These are phyloP conservation scores for Brassica carinata DNA, from an alignment of 345 rosid genomes.

Conservation along the genomic window DNA sequence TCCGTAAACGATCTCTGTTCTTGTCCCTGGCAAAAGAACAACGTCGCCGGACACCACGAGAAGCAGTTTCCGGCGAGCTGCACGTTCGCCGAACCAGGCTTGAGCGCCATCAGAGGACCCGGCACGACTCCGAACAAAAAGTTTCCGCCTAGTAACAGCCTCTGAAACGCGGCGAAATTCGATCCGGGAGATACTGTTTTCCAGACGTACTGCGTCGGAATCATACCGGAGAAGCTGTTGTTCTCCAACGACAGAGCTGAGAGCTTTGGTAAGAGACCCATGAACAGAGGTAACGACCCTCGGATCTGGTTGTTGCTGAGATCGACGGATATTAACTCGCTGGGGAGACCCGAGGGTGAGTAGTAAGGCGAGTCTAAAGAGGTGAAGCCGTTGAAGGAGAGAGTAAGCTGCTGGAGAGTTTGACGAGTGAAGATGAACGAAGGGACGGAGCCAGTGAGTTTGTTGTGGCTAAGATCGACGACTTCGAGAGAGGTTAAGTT, in stretches of 20 bases:
- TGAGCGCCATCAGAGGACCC: conserved; percentile 54
- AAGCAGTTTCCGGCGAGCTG: conserved; percentile 72
- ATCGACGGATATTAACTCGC: conserved; percentile 59
- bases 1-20: conserved; percentile 67
- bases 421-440: conserved; percentile 58
- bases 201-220: conserved; percentile 60
- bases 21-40: conserved; percentile 78
- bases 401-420: conserved; percentile 78
- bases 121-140: conserved; percentile 81
- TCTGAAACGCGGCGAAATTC: conserved; percentile 54
- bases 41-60: conserved; percentile 62
- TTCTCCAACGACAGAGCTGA: conserved; percentile 58
- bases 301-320: conserved; percentile 54
- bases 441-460: conserved; percentile 57
- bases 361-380: conserved; percentile 57
- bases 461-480: conserved; percentile 69
- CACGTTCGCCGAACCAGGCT: conserved; percentile 61
- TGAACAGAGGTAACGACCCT: conserved; percentile 50
- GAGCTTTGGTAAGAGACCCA: conserved; percentile 52
- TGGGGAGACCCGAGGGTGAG: conserved; percentile 30
- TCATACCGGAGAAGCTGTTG: conserved; percentile 57
- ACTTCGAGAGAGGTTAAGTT: conserved; percentile 53
- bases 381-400: conserved; percentile 65
- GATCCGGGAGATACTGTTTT: conserved; percentile 48
- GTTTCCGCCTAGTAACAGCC: conserved; percentile 86